Evolutionary conservation across 2,329 filamentous ascomycete genomes (phyloP), one percentile per base, ranked within the genome.

Genomic region (Penicillium digitatum): DNA sequence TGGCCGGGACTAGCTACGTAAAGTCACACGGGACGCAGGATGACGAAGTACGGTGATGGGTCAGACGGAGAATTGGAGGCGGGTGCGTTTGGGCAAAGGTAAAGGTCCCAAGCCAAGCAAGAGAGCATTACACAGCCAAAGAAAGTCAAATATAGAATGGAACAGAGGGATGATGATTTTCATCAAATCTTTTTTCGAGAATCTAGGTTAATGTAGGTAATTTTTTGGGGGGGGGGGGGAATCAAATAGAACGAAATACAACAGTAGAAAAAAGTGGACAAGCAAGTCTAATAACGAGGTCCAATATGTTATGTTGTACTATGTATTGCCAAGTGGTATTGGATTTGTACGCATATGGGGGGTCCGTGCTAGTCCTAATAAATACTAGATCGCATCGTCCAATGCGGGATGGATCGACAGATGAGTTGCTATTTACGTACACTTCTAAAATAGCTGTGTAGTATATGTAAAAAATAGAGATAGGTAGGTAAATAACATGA

Each of bases 1-100:
- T 51, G 55, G 49, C 55, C 20, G 27, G n/a, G 24, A 54, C 49
- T 49, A 48, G 55, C 54, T 46, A 56, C 47, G 40, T 37, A 46
- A 47, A 51, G 53, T 58, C 58, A 51, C 55, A 58, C 54, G 50
- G 54, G 56, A 61, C 51, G 59, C 54, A 57, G 18, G 46, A 58
- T 60, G 59, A 59, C 56, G 58, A 44, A 24, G 34, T 26, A 22
- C 34, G 31, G 37, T 37, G 22, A n/a, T n/a, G 53, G 53, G 34
- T 42, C 48, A 55, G 46, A 42, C 29, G 42, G 40, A 49, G 46
- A 42, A 35, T 24, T 47, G 38, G 37, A n/a, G 29, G 40, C 48
- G 31, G 42, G 40, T 39, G 34, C 32, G 31, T 22, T 52, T 52
- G 43, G 50, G 50, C 50, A 35, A 35, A 50, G 44, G 22, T 27